A percentile compares a stretch with the other conserved stretches of the same genome.
These are phyloP conservation scores for Trichosanthes cucumerina DNA, from an alignment of 306 rosid species.

Conservation along the genomic window DNA sequence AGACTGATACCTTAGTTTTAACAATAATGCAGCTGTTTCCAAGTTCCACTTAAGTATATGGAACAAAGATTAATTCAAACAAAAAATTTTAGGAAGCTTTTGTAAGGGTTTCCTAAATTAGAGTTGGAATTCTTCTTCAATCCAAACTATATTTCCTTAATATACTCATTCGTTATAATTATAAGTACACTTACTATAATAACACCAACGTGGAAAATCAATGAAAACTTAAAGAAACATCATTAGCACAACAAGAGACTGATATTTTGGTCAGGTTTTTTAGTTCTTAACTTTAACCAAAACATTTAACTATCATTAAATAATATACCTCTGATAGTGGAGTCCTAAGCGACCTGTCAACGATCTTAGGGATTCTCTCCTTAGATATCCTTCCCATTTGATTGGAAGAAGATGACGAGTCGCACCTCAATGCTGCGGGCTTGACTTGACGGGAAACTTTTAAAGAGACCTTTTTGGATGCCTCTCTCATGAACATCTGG, in stretches of 20 bases:
- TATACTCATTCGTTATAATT: not conserved
- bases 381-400: constrained; percentile 44
- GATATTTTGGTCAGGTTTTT: not conserved
- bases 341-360: constrained; percentile 72
- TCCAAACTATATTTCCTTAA: not conserved
- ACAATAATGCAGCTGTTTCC: not conserved
- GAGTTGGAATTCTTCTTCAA: not conserved
- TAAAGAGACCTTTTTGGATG: constrained; percentile 62
- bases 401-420: constrained; percentile 37
- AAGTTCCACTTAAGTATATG: not conserved
- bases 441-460: constrained; percentile 54
- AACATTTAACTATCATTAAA: not conserved
- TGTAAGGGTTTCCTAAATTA: not conserved
- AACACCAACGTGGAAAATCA: not conserved
- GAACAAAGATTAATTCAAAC: not conserved
- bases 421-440: constrained; percentile 45
- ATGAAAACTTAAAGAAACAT: not conserved
- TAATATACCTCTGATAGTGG: constrained; percentile 64
- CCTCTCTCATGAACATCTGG: constrained; percentile 70
- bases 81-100: not conserved
- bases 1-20: not conserved
- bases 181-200: not conserved
- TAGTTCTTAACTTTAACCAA: not conserved
- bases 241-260: not conserved
- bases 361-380: constrained; percentile 73